Base-by-base conservation (phyloP, 371 early-diverging fungal species). In the Apophysomyces variabilis region DNA sequence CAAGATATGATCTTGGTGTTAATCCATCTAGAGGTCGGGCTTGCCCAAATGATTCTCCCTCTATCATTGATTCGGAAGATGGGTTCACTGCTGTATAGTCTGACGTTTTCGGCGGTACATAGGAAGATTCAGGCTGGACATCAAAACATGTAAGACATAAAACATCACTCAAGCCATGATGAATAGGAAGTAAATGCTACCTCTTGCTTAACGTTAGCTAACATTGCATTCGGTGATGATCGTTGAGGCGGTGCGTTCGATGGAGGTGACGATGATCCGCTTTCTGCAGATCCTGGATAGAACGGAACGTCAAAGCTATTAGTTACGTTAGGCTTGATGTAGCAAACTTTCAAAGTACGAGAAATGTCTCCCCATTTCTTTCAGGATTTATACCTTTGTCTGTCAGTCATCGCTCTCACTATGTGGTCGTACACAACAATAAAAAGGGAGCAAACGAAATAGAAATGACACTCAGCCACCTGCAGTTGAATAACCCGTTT, bases 1-100 rank as follows among this genome's bases (percentile, higher is more conserved):
- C 89, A 5, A 89, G 72, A 67, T 89, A 89, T 4, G 85, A 63
- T 26, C 89, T 75, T 16, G 85, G 78, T 13, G 88, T 76, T 54
- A 84, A 36, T 1, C 60, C 68, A 16, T 63, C 72, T 50, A 50
- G 21, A 50, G 4, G 21, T 50, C 54, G 54, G 21, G 21, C 21
- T 9, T 50, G 54, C 6, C 18, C 21, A 4, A 26, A 26, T 11
- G 21, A 21, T 21, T 50, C 54, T 9, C 21, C 21, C 21, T 50
- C 54, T 26, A 26, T 26, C 32, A 50, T 9, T 4, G 54, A 8
- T 11, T 50, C 54, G 21, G 54, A 50, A 16, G 54, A 21, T 50
- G 21, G 16, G 41, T 8, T 13, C 13, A 13, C 41, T 7, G 54
- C 54, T 50, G 21, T 21, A 21, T 9, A 21, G 3, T 50, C 54